These are phyloP conservation scores for Penicillium canescens DNA, from an alignment of 495 filamentous ascomycete genomes.

Conservation along the genomic window DNA sequence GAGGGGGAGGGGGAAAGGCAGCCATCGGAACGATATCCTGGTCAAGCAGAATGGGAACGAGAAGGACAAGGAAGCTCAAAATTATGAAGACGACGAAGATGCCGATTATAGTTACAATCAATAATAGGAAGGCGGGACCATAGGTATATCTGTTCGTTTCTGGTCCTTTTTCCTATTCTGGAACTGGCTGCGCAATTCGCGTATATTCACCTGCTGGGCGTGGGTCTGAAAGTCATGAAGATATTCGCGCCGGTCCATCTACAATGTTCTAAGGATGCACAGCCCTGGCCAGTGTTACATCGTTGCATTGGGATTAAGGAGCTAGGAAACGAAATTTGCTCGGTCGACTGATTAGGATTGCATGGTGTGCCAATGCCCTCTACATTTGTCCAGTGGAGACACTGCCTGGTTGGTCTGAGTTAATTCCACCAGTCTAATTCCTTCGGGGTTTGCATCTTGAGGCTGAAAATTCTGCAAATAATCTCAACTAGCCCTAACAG, in stretches of 20 bases:
- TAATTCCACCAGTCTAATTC: not conserved
- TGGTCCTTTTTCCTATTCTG: not conserved
- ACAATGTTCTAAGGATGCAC: not conserved
- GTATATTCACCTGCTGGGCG: not conserved
- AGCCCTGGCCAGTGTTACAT: not conserved
- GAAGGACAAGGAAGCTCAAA: not conserved
- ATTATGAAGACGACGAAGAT: not conserved
- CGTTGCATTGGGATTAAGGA: not conserved
- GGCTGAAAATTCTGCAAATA: too few species aligned
- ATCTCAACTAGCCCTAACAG: too few species aligned
- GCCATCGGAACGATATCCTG: not conserved
- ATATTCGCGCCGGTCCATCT: not conserved
- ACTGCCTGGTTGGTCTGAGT: not conserved
- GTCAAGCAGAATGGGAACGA: slow-evolving; percentile 3
- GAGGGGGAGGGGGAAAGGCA: not conserved
- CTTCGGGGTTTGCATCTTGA: not conserved
- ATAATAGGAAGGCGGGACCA: not conserved
- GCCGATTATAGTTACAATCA: too few species aligned
- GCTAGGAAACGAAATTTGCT: not conserved
- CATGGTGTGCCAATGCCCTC: not conserved
- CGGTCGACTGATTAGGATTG: not conserved
- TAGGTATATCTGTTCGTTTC: not conserved
- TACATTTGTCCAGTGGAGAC: not conserved
- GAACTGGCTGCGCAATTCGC: not conserved
- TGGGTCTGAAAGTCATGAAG: not conserved